Conservation (phyloP, 768 basidiomycete genomes). For the Goffeauzyma gilvescens region DNA sequence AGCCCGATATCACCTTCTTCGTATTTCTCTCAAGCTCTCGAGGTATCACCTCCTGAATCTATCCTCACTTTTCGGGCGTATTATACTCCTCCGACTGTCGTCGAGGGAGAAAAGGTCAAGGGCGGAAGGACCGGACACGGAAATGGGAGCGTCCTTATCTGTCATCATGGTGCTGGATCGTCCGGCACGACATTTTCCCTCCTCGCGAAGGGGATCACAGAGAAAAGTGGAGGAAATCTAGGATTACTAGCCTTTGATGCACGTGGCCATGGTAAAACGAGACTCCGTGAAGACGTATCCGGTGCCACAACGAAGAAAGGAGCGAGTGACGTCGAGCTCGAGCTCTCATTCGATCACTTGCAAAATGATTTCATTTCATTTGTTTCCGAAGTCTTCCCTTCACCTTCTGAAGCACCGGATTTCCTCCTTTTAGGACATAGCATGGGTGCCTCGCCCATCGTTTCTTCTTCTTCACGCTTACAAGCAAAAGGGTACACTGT, state of each 20-base stretch:
- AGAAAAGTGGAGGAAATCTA: slow-evolving; percentile 46
- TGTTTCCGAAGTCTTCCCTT: slow-evolving; percentile 50
- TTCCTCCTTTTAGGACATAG: slow-evolving; percentile 84
- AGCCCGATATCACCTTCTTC: slow-evolving; percentile 60
- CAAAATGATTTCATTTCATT: slow-evolving; percentile 55
- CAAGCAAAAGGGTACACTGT: slow-evolving; percentile 51
- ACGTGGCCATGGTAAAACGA: slow-evolving; percentile 61
- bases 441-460: slow-evolving; percentile 84
- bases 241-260: slow-evolving; percentile 70
- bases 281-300: background rate
- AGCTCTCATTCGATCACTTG: slow-evolving; percentile 56
- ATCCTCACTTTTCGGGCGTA: slow-evolving; percentile 59
- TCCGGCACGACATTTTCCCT: slow-evolving; percentile 76
- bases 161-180: slow-evolving; percentile 94
- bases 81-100: slow-evolving; percentile 51
- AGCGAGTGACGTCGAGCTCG: slow-evolving; percentile 28
- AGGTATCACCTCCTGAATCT: slow-evolving; percentile 48
- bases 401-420: slow-evolving; percentile 45
- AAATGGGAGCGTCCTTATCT: slow-evolving; percentile 44
- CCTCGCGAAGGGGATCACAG: slow-evolving; percentile 59
- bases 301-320: slow-evolving; percentile 40
- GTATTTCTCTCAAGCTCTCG: slow-evolving; percentile 62
- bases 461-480: slow-evolving; percentile 48
- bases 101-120: no score
- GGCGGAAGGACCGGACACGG: background rate